Conservation (phyloP, 1,139 yeast species). For the Geotrichum siamense region DNA sequence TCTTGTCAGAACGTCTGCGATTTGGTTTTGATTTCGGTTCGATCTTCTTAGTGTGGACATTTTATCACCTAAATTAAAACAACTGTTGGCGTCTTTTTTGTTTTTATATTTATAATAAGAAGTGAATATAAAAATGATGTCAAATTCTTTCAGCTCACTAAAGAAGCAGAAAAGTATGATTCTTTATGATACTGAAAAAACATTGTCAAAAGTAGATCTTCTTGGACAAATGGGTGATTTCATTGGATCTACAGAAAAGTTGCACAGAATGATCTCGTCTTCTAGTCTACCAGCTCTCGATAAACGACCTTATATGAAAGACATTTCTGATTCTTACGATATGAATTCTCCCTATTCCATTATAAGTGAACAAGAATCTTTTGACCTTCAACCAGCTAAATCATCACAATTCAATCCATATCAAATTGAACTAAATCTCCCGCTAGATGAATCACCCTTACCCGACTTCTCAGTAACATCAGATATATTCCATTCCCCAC, state of each 20-base stretch:
- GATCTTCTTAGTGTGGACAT: too few relatives aligned
- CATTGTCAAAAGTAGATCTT: constrained; percentile 10
- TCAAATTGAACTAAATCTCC: constrained; percentile 10
- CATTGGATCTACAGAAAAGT: neutral
- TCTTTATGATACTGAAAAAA: neutral
- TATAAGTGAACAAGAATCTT: too few relatives aligned
- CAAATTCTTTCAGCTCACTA: neutral
- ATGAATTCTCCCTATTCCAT: neutral
- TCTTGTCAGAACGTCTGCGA: too few relatives aligned
- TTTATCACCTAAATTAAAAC: too few relatives aligned
- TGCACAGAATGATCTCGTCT: neutral
- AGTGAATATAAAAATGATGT: too few relatives aligned
- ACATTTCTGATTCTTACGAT: neutral
- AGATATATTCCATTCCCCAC: constrained; percentile 1
- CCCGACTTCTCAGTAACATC: constrained; percentile 2
- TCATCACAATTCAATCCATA: neutral
- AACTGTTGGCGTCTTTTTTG: too few relatives aligned
- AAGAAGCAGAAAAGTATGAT: neutral
- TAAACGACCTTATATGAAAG: neutral
- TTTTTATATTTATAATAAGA: too few relatives aligned
- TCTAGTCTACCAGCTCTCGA: neutral
- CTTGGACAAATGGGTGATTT: constrained; percentile 11
- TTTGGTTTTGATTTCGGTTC: too few relatives aligned
- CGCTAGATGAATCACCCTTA: constrained; percentile 9
- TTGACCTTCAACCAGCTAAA: too few relatives aligned